These are phyloP conservation scores for Pestalotiopsis sp. DNA, from an alignment of 2,329 filamentous ascomycete species.

Conservation along the genomic window DNA sequence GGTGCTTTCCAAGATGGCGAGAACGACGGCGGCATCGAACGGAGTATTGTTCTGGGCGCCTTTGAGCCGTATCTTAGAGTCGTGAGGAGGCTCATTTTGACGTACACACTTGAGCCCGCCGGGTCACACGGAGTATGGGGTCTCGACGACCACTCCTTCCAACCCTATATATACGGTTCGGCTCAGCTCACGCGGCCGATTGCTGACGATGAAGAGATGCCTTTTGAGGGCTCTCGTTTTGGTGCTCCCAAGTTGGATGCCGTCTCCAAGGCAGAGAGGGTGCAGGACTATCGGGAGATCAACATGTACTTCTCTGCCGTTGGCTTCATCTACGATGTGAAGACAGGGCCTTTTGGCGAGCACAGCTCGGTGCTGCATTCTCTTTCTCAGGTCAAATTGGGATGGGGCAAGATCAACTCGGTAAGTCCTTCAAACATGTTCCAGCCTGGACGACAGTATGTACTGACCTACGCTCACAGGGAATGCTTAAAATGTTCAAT, in stretches of 20 bases:
- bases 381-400: constrained; percentile 84
- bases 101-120: constrained; percentile 91
- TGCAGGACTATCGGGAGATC: constrained; percentile 64
- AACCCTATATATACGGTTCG: constrained; percentile 93
- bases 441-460: background rate
- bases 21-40: constrained; percentile 63
- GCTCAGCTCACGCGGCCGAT: constrained; percentile 85
- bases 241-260: constrained; percentile 72
- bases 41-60: constrained; percentile 78
- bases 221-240: constrained; percentile 76
- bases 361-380: constrained; percentile 95
- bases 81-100: constrained; percentile 80
- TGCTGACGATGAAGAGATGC: constrained; percentile 62
- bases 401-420: constrained; percentile 99
- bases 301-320: constrained; percentile 96
- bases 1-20: constrained; percentile 69
- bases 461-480: constrained; percentile 45
- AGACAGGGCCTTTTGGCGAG: constrained; percentile 95
- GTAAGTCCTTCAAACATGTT: constrained; percentile 30
- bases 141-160: constrained; percentile 93
- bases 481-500: constrained; percentile 99
- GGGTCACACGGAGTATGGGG: constrained; percentile 98
- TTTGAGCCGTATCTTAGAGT: constrained; percentile 79
- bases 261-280: constrained; percentile 65
- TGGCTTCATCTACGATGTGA: constrained; percentile 97